phyloP scores from a whole-genome alignment of 306 rosid genomes.

The Medicago lupulina region DNA sequence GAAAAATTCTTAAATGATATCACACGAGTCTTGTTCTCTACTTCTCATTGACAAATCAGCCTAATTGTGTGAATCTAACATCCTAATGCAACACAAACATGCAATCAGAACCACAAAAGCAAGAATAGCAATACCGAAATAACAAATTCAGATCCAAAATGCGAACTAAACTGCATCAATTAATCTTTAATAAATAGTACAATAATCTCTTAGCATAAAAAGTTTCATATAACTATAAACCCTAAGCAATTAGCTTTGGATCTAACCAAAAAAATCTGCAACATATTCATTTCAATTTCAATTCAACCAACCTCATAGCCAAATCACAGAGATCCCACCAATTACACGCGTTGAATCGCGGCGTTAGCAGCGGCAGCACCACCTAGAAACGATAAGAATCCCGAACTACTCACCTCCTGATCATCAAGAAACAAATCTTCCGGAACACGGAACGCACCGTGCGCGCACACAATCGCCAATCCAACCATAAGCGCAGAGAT shows the following conservation, averaged over 20 bases:
- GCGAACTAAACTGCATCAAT: constrained; percentile 40
- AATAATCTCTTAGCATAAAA: constrained; percentile 22
- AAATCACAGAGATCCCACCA: constrained; percentile 38
- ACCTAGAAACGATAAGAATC: constrained; percentile 89
- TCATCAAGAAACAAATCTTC: constrained; percentile 94
- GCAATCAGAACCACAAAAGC: constrained; percentile 7
- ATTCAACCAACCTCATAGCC: constrained; percentile 52
- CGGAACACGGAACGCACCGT: constrained; percentile 89
- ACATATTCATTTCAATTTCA: constrained; percentile 41
- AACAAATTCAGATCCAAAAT: constrained; percentile 30
- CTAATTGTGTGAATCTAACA: background rate
- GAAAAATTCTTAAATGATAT: background rate
- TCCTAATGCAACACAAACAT: background rate
- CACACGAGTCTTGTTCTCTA: background rate
- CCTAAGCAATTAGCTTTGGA: constrained; percentile 48
- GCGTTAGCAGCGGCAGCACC: constrained; percentile 77
- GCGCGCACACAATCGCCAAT: constrained; percentile 66
- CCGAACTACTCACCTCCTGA: constrained; percentile 74
- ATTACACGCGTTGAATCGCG: constrained; percentile 67
- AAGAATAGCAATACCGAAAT: constrained; percentile 17
- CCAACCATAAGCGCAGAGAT: constrained; percentile 81
- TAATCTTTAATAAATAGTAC: constrained; percentile 5
- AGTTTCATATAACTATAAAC: constrained; percentile 38
- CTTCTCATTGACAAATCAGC: background rate
- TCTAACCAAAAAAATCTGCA: constrained; percentile 42